Base-by-base conservation (phyloP, 2,329 filamentous ascomycete genomes). In the Neurospora sp. region DNA sequence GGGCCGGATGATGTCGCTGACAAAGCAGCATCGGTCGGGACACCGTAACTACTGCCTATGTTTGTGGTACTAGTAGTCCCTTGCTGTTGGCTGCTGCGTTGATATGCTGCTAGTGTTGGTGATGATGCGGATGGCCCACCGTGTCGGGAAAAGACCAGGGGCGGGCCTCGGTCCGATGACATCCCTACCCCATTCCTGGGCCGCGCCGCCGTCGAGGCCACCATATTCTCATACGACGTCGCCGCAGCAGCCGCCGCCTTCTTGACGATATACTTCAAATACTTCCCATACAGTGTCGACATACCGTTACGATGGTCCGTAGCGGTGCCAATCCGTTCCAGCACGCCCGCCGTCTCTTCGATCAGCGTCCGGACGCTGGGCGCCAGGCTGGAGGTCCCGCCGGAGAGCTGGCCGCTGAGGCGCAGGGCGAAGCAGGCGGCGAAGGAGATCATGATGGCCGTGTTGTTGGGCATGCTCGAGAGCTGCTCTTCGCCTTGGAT, bases 391-490 rank as follows among this genome's bases (percentile, higher is more conserved):
- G 85, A 88, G 70, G 83, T 84, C 37, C 84, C 87, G 6, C 52
- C 52, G 0, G 84, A 82, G 2, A 87, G 83, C 66, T 87, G 86
- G 0, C 87, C 84, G 73, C 87, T 89, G 4, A 91, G 82, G 10
- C 87, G 86, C n/a, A 91, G 78, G 0, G 89, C 88, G 72, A 90
- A 91, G 74, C 88, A 91, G 4, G 89, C 89, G 0, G 90, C 90
- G 73, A 92, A 92, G 1, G 89, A 91, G 12, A 92, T 91, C 91
- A 92, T 92, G 73, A 92, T 91, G 69, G 90, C 87, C 0, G 90
- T 92, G 74, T 92, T 92, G 78, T 92, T 92, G 0, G 90, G 90
- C 90, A 92, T 92, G 0, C 90, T 92, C 69, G 88, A 88, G 0
- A 92, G 83, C 71, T 89, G 86, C 0, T 84, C 81, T 76, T 92